These are phyloP conservation scores for Aristolochia contorta DNA, from an alignment of 164 flowering plant species.

Conservation along the genomic window DNA sequence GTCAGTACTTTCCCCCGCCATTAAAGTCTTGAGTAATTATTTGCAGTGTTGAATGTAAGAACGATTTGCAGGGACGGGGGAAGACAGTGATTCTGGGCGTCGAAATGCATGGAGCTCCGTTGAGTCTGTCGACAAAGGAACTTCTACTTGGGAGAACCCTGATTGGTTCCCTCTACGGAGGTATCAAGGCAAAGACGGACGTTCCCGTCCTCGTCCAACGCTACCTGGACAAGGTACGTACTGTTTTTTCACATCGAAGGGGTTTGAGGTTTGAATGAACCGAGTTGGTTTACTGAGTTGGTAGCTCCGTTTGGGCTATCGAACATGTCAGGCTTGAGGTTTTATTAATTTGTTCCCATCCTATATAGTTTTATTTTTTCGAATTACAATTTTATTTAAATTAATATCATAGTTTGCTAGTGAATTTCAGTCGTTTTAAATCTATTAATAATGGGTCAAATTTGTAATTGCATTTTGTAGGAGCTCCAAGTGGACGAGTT, in stretches of 20 bases:
- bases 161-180: conserved; percentile 49
- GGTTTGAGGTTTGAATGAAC: too few relatives aligned
- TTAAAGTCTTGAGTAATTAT: background rate
- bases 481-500: conserved; percentile 57
- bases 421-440: too few relatives aligned
- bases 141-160: conserved; percentile 41
- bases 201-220: conserved; percentile 38
- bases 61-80: conserved; percentile 44
- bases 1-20: background rate
- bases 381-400: too few relatives aligned
- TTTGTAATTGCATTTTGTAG: conserved; percentile 18
- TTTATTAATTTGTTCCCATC: too few relatives aligned
- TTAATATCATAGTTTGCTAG: too few relatives aligned
- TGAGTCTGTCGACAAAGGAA: conserved; percentile 24
- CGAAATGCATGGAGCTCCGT: conserved; percentile 38
- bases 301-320: too few relatives aligned
- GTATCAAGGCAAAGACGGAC: conserved; percentile 56
- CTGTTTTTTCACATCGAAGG: too few relatives aligned
- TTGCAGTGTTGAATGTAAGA: background rate
- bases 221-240: conserved; percentile 43
- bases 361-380: too few relatives aligned
- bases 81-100: conserved; percentile 64
- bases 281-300: too few relatives aligned
- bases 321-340: too few relatives aligned
- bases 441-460: background rate